phyloP scores from a whole-genome alignment of 2,329 filamentous ascomycete species.

The Claviceps humidiphila region DNA sequence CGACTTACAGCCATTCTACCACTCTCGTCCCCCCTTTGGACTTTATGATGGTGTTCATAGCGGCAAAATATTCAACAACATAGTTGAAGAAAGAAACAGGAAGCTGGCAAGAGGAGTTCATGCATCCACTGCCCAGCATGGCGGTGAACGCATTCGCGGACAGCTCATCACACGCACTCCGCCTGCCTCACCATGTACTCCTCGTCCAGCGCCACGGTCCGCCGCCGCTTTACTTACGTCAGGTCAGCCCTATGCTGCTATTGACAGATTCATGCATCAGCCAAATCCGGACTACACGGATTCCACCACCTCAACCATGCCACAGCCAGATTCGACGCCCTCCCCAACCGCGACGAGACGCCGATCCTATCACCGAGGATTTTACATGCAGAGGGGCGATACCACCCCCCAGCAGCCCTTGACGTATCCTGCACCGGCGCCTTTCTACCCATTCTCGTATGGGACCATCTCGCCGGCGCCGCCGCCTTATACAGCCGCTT shows the following conservation, averaged over 20 bases:
- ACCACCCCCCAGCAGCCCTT: slow-evolving; percentile 14
- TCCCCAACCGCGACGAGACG: slow-evolving; percentile 23
- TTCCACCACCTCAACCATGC: slow-evolving; percentile 17
- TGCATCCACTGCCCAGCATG: not conserved
- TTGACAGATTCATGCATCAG: slow-evolving; percentile 31
- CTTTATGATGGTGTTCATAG: slow-evolving; percentile 15
- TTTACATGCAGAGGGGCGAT: slow-evolving; percentile 25
- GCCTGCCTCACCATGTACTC: slow-evolving; percentile 35
- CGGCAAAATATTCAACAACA: not conserved
- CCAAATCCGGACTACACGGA: slow-evolving; percentile 37
- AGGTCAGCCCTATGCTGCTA: slow-evolving; percentile 16
- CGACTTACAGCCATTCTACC: not conserved
- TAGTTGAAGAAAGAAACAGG: slow-evolving; percentile 2
- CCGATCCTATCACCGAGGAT: slow-evolving; percentile 29
- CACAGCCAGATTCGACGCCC: slow-evolving; percentile 13
- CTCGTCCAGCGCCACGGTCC: slow-evolving; percentile 28
- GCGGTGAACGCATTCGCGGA: slow-evolving; percentile 15
- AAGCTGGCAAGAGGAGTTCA: not conserved
- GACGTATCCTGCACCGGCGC: slow-evolving; percentile 15
- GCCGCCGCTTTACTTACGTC: slow-evolving; percentile 28
- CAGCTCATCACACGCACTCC: slow-evolving; percentile 25
- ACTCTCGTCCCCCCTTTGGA: slow-evolving; percentile 11
- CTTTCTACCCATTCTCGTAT: slow-evolving; percentile 35
- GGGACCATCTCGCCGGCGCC: slow-evolving; percentile 36
- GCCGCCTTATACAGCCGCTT: slow-evolving; percentile 18